These are phyloP conservation scores for Acacia crassicarpa DNA, from an alignment of 306 rosid genomes.

Conservation along the genomic window DNA sequence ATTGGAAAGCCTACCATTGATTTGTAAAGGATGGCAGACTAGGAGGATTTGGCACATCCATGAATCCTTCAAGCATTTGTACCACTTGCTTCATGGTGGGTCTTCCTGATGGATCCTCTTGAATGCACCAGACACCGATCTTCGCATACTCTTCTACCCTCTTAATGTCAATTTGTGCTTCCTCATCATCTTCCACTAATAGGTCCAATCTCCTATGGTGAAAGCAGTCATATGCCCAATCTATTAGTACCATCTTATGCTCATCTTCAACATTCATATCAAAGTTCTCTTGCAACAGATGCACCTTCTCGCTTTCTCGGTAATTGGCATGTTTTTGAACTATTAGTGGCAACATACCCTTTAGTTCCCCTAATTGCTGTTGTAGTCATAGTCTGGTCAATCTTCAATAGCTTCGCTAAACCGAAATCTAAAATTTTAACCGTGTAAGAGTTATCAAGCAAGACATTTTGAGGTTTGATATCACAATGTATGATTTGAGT, in stretches of 20 bases:
- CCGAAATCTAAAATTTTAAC: conserved; percentile 28
- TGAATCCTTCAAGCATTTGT: conserved; percentile 29
- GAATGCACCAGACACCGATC: conserved; percentile 2
- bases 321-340: conserved; percentile 23
- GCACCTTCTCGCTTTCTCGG: conserved; percentile 12
- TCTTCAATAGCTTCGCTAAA: conserved; percentile 25
- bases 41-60: conserved; percentile 21
- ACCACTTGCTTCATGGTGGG: conserved; percentile 13
- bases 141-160: conserved; percentile 13
- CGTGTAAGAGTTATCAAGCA: conserved; percentile 8
- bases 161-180: conserved; percentile 14
- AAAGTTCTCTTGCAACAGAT: conserved; percentile 15
- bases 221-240: conserved; percentile 26
- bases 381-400: conserved; percentile 4
- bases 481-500: conserved; percentile 29
- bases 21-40: background rate
- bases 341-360: conserved; percentile 31
- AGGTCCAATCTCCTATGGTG: background rate
- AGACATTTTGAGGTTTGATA: conserved; percentile 31
- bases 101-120: conserved; percentile 27
- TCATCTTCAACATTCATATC: background rate
- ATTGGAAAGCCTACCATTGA: too few relatives aligned
- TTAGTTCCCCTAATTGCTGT: conserved; percentile 29
- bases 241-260: conserved; percentile 6
- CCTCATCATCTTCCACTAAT: conserved; percentile 25